phyloP scores from a whole-genome alignment of 2,329 filamentous ascomycete genomes.

The Colletotrichum tropicicola region DNA sequence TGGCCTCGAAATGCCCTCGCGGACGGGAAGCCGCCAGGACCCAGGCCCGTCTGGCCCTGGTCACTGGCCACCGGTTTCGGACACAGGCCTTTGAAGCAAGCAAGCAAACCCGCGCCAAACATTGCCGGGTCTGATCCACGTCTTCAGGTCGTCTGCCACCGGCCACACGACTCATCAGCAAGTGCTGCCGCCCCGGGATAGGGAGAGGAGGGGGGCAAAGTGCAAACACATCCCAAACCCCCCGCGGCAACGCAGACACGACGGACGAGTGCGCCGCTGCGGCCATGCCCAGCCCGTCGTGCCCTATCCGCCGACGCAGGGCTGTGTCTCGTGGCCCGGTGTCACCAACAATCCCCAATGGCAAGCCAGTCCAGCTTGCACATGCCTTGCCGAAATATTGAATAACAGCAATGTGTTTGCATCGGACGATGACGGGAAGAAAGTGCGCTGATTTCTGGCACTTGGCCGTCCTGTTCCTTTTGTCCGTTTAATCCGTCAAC shows the following conservation, averaged over 20 bases:
- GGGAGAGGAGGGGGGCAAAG: constrained; percentile 7
- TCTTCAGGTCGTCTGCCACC: constrained; percentile 5
- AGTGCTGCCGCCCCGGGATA: constrained; percentile 17
- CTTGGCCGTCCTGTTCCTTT: background rate
- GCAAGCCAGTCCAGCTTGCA: background rate
- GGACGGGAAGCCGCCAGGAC: constrained; percentile 2
- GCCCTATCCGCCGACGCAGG: background rate
- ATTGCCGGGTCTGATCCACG: constrained; percentile 15
- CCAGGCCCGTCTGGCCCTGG: constrained; percentile 4
- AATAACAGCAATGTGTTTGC: constrained; percentile 1
- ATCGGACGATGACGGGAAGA: constrained; percentile 25
- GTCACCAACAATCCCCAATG: background rate
- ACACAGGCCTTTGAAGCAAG: constrained; percentile 14
- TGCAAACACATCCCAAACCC: background rate
- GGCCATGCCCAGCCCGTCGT: background rate
- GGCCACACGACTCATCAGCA: constrained; percentile 16
- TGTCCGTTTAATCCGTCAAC: constrained; percentile 18
- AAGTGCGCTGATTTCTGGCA: constrained; percentile 21
- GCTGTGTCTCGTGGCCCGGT: constrained; percentile 22
- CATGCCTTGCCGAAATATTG: constrained; percentile 3
- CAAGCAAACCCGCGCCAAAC: constrained; percentile 7
- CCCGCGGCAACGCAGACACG: background rate
- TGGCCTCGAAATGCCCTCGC: background rate
- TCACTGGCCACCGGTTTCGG: constrained; percentile 24
- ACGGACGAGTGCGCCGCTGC: background rate